Evolutionary conservation across 2,329 filamentous ascomycete genomes (phyloP), one percentile per base, ranked within the genome.

Genomic region (Fusarium miscanthi): DNA sequence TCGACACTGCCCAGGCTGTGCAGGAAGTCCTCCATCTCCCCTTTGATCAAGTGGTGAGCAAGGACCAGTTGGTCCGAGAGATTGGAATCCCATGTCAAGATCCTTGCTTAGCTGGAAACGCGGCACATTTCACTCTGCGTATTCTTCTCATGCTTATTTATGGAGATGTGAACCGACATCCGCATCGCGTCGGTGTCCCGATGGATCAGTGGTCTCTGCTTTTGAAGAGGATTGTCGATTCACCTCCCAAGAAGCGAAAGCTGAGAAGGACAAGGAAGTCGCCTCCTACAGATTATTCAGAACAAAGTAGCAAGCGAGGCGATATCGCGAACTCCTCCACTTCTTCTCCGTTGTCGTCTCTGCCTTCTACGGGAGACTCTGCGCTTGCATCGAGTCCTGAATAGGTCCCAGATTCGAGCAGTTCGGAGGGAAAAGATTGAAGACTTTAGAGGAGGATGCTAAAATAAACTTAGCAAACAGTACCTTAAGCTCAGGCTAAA

Each of bases 231-330:
- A 31, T 41, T 37, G 33, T 35, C 17, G 8, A 11, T 21, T 35
- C 49, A 23, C 16, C 16, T 2, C 16, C 46, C 8, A 33, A 49
- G 46, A 49, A 49, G 5, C 45, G 27, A 12, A 33, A 33, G 11
- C 9, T 33, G 30, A 14, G 8, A 14, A 27, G 19, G 12, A 40
- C 14, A 12, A 14, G 0, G 3, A 9, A 1, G 6, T 6, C 12
- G 5, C 19, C 43, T 21, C 12, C 25, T 6, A 6, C 25, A 30
- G 45, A 48, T 27, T 19, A 5, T 13, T 13, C 23, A 45, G 23
- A 45, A 14, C 21, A 45, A 45, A 27, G 23, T 21, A 45, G 23
- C 6, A 14, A 23, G 14, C 19, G 12, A 40, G 11, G 21, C 38
- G 19, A n/a, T n/a, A n/a, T 8, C 11, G 6, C 13, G 21, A 3